These are phyloP conservation scores for Eleusine indica DNA, from an alignment of 176 grass and related monocot genomes.

Conservation along the genomic window DNA sequence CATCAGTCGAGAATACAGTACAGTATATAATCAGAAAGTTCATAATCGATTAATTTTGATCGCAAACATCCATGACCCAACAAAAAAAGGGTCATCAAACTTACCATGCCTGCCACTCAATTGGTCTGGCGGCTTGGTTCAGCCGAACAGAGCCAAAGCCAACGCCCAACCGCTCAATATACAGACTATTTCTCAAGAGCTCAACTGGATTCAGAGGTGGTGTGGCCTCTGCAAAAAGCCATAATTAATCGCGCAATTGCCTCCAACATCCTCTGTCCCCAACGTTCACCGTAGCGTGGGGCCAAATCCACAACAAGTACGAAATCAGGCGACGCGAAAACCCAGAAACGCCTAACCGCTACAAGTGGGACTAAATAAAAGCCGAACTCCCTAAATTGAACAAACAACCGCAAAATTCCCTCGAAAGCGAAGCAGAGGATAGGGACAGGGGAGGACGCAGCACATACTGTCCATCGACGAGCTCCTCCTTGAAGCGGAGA, in stretches of 20 bases:
- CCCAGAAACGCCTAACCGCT: background rate
- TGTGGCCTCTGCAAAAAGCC: background rate
- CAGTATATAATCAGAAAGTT: background rate
- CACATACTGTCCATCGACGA: conserved; percentile 74
- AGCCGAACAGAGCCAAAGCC: background rate
- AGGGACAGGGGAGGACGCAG: background rate
- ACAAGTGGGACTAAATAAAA: conserved; percentile 1
- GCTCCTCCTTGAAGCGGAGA: conserved; percentile 90
- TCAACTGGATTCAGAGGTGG: background rate
- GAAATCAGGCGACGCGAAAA: background rate
- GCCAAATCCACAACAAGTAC: background rate
- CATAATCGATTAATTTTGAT: background rate
- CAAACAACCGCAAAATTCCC: background rate
- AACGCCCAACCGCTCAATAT: background rate
- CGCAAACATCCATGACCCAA: background rate
- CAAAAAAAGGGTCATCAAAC: background rate
- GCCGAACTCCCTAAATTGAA: background rate
- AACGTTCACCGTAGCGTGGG: background rate
- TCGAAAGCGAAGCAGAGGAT: conserved; percentile 6
- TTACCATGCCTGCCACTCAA: conserved; percentile 14
- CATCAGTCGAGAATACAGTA: background rate
- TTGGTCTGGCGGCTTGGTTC: background rate
- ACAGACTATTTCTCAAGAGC: background rate
- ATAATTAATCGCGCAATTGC: background rate
- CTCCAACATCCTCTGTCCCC: background rate